phyloP scores from a whole-genome alignment of 2,329 filamentous ascomycete species.

The Penicillium thymicola region DNA sequence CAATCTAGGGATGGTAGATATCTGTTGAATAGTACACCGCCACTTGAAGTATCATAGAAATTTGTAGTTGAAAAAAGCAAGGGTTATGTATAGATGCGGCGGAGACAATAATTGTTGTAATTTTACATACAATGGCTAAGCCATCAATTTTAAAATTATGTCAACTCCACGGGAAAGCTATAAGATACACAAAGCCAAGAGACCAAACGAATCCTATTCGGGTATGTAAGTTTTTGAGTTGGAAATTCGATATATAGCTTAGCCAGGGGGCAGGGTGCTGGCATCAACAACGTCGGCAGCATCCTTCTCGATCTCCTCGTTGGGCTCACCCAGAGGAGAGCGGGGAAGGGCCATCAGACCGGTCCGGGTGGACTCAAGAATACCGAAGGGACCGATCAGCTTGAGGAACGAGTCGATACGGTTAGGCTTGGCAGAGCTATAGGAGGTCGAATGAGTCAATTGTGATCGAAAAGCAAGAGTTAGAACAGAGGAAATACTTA shows the following conservation, averaged over 20 bases:
- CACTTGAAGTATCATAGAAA: background rate
- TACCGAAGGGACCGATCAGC: conserved; percentile 88
- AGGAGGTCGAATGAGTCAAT: conserved; percentile 6
- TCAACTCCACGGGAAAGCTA: conserved; percentile 8
- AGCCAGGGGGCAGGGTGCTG: conserved; percentile 90
- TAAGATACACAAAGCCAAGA: conserved; percentile 11
- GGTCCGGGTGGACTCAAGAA: conserved; percentile 91
- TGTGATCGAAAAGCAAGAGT: background rate
- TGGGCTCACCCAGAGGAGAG: conserved; percentile 75
- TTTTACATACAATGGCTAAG: conserved; percentile 13
- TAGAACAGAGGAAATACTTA: conserved; percentile 50
- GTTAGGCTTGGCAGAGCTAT: conserved; percentile 81
- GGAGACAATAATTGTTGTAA: conserved; percentile 4
- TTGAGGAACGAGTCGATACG: conserved; percentile 98
- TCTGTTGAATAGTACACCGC: background rate
- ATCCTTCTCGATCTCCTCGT: conserved; percentile 76
- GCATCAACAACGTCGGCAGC: conserved; percentile 93
- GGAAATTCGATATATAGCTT: conserved; percentile 30
- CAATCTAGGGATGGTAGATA: background rate
- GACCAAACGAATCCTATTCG: conserved; percentile 19
- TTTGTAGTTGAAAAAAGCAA: background rate
- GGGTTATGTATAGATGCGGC: background rate
- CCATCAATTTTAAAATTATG: conserved; percentile 9
- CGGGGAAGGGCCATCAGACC: conserved; percentile 95
- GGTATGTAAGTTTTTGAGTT: conserved; percentile 25